These are phyloP conservation scores for Pseudogymnoascus sp. DNA, from an alignment of 2,329 filamentous ascomycete genomes.

Conservation along the genomic window DNA sequence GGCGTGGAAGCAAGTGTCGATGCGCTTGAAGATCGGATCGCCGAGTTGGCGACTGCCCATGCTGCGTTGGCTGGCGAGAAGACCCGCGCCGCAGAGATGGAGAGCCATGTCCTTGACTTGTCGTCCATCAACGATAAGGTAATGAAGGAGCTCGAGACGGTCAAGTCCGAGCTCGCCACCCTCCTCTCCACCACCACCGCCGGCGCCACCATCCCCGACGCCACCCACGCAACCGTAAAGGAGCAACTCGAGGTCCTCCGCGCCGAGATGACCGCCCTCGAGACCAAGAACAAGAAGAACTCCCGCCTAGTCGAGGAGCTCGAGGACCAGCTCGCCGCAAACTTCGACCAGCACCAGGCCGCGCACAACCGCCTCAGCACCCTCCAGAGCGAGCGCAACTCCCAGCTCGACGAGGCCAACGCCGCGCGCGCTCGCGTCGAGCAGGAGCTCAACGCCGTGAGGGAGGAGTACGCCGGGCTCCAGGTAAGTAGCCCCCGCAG, in stretches of 20 bases:
- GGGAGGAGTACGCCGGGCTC: conserved; percentile 63
- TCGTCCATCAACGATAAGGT: conserved; percentile 49
- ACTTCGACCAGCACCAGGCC: conserved; percentile 86
- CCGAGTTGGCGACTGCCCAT: conserved; percentile 48
- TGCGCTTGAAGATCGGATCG: conserved; percentile 55
- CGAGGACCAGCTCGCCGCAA: conserved; percentile 89
- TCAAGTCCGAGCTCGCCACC: conserved; percentile 45
- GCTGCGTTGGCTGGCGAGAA: conserved; percentile 52
- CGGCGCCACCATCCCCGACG: conserved; percentile 32
- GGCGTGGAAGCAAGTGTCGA: conserved; percentile 58
- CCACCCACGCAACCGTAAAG: conserved; percentile 38
- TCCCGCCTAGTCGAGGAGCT: conserved; percentile 87
- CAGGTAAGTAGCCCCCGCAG: conserved; percentile 38
- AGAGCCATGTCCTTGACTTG: conserved; percentile 46
- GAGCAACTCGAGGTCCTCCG: conserved; percentile 55
- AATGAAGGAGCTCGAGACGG: conserved; percentile 53
- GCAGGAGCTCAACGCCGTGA: conserved; percentile 57
- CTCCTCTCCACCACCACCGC: conserved; percentile 42
- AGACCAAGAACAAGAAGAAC: conserved; percentile 76
- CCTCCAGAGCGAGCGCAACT: conserved; percentile 64
- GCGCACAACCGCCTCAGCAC: conserved; percentile 80
- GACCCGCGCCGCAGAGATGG: conserved; percentile 48
- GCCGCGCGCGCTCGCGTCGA: conserved; percentile 54
- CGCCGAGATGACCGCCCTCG: conserved; percentile 54
- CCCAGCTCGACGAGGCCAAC: conserved; percentile 71